phyloP scores from a whole-genome alignment of 2,329 filamentous ascomycete species.

The Ophiostoma perfectum region DNA sequence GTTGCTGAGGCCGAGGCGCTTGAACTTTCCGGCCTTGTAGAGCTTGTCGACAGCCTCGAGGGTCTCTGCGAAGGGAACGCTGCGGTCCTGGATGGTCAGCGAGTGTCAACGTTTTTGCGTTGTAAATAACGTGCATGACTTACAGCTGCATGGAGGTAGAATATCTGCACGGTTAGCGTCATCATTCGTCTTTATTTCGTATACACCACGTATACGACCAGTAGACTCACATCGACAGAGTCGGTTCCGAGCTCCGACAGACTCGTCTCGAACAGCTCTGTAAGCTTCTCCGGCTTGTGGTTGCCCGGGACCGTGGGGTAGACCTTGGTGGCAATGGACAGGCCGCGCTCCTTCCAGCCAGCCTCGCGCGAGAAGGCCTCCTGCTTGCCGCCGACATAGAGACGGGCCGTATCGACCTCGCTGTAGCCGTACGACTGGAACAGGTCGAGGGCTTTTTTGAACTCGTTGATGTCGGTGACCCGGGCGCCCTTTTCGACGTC shows the following conservation, averaged over 20 bases:
- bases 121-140: neutral
- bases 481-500: constrained; percentile 58
- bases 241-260: constrained; percentile 66
- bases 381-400: constrained; percentile 67
- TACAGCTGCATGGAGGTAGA: constrained; percentile 65
- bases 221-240: constrained; percentile 56
- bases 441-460: constrained; percentile 65
- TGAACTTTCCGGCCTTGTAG: constrained; percentile 66
- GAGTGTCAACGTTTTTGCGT: neutral
- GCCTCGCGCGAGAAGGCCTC: constrained; percentile 73
- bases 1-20: constrained; percentile 64
- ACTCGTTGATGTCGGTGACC: constrained; percentile 62
- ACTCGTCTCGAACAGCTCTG: constrained; percentile 58
- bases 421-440: constrained; percentile 75
- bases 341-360: constrained; percentile 70
- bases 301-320: constrained; percentile 57
- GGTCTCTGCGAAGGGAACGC: constrained; percentile 49
- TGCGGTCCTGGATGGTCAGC: constrained; percentile 20
- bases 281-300: constrained; percentile 59
- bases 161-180: constrained; percentile 43
- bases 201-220: neutral
- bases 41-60: constrained; percentile 62
- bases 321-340: constrained; percentile 73
- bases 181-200: neutral
- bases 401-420: constrained; percentile 77